phyloP scores from a whole-genome alignment of 1,139 yeast genomes.

The Casaregolazyma lundiana region DNA sequence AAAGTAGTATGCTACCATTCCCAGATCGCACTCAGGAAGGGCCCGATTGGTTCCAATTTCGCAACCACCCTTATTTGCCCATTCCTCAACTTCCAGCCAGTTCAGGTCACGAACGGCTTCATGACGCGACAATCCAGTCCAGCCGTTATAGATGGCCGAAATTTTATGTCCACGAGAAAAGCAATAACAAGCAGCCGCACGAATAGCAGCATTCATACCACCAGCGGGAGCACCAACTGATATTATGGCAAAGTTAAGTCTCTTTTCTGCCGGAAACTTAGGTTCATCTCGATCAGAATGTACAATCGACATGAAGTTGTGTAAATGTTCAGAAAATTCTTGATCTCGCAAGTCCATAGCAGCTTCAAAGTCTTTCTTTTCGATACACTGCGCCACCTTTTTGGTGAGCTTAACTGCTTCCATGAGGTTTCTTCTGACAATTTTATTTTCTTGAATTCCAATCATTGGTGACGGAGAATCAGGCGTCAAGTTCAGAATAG shows the following conservation, averaged over 20 bases:
- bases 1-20: slow-evolving; percentile 84
- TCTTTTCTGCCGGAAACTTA: slow-evolving; percentile 36
- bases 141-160: slow-evolving; percentile 86
- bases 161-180: slow-evolving; percentile 86
- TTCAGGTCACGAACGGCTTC: slow-evolving; percentile 68
- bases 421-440: slow-evolving; percentile 74
- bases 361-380: slow-evolving; percentile 67
- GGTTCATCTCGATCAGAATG: slow-evolving; percentile 63
- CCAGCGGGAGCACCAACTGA: slow-evolving; percentile 98
- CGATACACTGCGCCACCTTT: slow-evolving; percentile 82
- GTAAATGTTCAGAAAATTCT: slow-evolving; percentile 75
- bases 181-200: slow-evolving; percentile 89
- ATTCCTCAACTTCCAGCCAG: slow-evolving; percentile 86
- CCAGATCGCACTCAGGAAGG: slow-evolving; percentile 75
- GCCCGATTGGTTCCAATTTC: slow-evolving; percentile 92
- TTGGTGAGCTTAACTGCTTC: slow-evolving; percentile 87
- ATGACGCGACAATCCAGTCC: slow-evolving; percentile 80
- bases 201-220: slow-evolving; percentile 88
- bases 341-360: slow-evolving; percentile 87
- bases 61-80: slow-evolving; percentile 91
- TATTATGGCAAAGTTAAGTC: slow-evolving; percentile 68
- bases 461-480: slow-evolving; percentile 95
- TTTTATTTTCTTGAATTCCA: slow-evolving; percentile 81
- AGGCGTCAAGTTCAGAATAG: slow-evolving; percentile 82
- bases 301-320: slow-evolving; percentile 64